These are phyloP conservation scores for Phalaenopsis equestris DNA, from an alignment of 106 monocot species.

Conservation along the genomic window DNA sequence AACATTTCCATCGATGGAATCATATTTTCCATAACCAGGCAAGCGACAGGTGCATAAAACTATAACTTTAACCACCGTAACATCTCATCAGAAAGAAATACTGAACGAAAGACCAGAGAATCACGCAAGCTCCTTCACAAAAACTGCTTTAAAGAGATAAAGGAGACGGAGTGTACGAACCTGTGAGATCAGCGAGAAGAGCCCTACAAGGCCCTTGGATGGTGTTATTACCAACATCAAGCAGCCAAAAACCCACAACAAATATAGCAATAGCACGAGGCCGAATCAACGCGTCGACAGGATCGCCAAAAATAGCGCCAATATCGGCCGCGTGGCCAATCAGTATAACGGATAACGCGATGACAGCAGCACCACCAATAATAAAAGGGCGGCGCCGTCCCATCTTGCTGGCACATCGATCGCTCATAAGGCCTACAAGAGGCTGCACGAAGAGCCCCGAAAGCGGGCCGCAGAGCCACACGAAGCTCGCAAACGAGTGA, in stretches of 20 bases:
- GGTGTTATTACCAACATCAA: conserved; percentile 62
- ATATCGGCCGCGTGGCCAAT: conserved; percentile 51
- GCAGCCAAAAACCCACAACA: conserved; percentile 58
- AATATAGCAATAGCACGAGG: conserved; percentile 33
- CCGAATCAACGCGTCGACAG: conserved; percentile 9
- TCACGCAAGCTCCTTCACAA: background rate
- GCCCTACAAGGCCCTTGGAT: conserved; percentile 59
- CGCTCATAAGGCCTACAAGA: conserved; percentile 57
- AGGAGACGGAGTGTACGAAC: conserved; percentile 8
- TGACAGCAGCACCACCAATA: conserved; percentile 26
- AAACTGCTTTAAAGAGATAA: background rate
- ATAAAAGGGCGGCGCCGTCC: conserved; percentile 60
- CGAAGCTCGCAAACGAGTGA: conserved; percentile 49
- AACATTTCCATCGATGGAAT: background rate
- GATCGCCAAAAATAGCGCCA: conserved; percentile 40
- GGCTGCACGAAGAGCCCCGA: conserved; percentile 67
- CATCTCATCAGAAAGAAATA: background rate
- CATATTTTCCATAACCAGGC: background rate
- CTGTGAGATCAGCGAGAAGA: conserved; percentile 57
- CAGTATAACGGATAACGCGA: conserved; percentile 36
- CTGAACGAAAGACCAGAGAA: background rate
- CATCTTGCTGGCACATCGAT: conserved; percentile 23
- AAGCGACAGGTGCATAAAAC: background rate
- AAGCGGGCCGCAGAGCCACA: conserved; percentile 80
- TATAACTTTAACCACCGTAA: background rate